These are phyloP conservation scores for Boletus insuetus DNA, from an alignment of 768 basidiomycete species.

Conservation along the genomic window DNA sequence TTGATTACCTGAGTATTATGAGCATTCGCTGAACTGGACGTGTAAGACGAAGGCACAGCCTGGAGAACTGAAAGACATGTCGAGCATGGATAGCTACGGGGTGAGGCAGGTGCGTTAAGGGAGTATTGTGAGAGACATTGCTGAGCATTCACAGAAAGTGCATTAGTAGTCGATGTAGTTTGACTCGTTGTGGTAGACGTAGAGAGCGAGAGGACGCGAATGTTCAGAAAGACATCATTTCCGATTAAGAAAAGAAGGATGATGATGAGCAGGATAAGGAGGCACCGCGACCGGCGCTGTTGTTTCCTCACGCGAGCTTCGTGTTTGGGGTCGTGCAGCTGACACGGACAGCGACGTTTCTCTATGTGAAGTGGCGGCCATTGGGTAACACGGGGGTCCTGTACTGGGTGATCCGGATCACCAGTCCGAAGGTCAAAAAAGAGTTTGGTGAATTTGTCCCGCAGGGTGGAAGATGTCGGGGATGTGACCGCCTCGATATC, in stretches of 20 bases:
- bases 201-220: constrained; percentile 30
- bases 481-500: constrained; percentile 29
- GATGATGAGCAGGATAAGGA: constrained; percentile 36
- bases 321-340: constrained; percentile 18
- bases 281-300: constrained; percentile 30
- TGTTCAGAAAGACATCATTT: constrained; percentile 38
- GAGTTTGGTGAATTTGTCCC: constrained; percentile 36
- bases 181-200: constrained; percentile 12
- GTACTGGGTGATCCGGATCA: constrained; percentile 27
- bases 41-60: constrained; percentile 36
- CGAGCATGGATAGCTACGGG: constrained; percentile 45
- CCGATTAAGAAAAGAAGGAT: constrained; percentile 43
- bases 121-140: constrained; percentile 46
- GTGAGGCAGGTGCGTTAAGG: constrained; percentile 42
- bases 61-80: constrained; percentile 42
- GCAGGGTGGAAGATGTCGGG: constrained; percentile 20
- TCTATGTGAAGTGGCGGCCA: constrained; percentile 43
- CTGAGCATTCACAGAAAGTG: constrained; percentile 38
- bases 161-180: constrained; percentile 23
- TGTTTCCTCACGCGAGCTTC: constrained; percentile 23
- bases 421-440: constrained; percentile 35
- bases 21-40: constrained; percentile 27
- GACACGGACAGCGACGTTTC: constrained; percentile 31
- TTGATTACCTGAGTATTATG: constrained; percentile 33
- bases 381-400: constrained; percentile 20